These are phyloP conservation scores for Straminergon stramineum DNA, from an alignment of 225 moss, liverwort and hornwort species.

Conservation along the genomic window DNA sequence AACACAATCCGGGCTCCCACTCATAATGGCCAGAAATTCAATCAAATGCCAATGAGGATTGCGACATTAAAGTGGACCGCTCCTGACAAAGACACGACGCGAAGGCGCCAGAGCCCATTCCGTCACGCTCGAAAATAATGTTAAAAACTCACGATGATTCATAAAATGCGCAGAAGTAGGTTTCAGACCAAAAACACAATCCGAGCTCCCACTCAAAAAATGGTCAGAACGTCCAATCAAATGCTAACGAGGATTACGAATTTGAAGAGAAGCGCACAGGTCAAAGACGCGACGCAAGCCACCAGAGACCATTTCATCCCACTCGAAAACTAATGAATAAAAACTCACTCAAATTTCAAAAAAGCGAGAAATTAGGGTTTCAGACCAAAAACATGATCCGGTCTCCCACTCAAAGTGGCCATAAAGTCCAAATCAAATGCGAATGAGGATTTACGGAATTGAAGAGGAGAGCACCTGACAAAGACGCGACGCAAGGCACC, in stretches of 20 bases:
- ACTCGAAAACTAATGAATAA: background rate
- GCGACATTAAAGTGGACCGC: background rate
- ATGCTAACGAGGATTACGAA: background rate
- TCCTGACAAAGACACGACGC: conserved; percentile 73
- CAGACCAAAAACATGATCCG: too few relatives aligned
- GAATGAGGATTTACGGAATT: background rate
- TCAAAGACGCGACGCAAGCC: conserved; percentile 54
- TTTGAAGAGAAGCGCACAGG: conserved; percentile 15
- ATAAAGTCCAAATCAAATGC: background rate
- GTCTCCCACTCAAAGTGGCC: background rate
- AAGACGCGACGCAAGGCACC: conserved; percentile 56
- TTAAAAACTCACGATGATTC: too few relatives aligned
- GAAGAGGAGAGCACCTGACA: conserved; percentile 31
- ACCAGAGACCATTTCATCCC: background rate
- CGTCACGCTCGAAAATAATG: background rate
- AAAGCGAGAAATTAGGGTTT: background rate
- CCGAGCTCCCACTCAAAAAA: background rate
- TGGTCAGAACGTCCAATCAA: background rate
- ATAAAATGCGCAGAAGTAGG: background rate
- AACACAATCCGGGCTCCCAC: background rate
- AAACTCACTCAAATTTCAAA: background rate
- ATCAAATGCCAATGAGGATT: background rate
- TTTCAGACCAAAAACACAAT: background rate
- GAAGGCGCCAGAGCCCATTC: background rate
- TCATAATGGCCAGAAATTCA: background rate